Conservation (phyloP, 2,329 filamentous ascomycete species). For the Periconia sp. region DNA sequence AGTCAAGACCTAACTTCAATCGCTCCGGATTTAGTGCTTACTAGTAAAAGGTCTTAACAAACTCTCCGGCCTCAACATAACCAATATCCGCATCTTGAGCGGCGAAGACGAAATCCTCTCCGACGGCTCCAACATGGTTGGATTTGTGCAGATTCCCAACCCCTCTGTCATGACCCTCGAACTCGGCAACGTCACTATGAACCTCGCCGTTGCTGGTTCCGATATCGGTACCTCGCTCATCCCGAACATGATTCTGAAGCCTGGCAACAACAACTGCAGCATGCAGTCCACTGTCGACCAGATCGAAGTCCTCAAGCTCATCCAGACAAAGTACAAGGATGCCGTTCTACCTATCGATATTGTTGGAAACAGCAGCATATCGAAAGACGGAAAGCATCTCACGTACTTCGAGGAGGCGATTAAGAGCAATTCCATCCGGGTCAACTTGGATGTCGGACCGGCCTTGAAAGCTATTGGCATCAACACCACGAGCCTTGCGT, state of each 20-base stretch:
- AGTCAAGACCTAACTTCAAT: slow-evolving; percentile 1
- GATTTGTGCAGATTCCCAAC: slow-evolving; percentile 67
- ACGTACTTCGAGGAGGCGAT: slow-evolving; percentile 65
- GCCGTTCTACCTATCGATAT: slow-evolving; percentile 63
- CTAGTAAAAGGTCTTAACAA: slow-evolving; percentile 58
- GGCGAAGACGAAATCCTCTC: slow-evolving; percentile 35
- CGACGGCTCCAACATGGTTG: slow-evolving; percentile 66
- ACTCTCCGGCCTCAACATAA: slow-evolving; percentile 61
- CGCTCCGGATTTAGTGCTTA: background rate
- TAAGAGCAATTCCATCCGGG: slow-evolving; percentile 56
- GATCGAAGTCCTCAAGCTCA: slow-evolving; percentile 53
- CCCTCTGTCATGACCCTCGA: slow-evolving; percentile 68
- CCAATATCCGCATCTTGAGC: slow-evolving; percentile 57
- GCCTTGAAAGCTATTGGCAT: slow-evolving; percentile 35
- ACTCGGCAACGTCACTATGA: slow-evolving; percentile 70
- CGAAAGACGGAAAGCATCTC: slow-evolving; percentile 56
- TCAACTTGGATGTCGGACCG: slow-evolving; percentile 55
- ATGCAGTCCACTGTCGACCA: slow-evolving; percentile 64
- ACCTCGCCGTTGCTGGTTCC: slow-evolving; percentile 60
- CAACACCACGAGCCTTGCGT: slow-evolving; percentile 23
- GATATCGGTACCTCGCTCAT: slow-evolving; percentile 64
- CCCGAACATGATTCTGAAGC: slow-evolving; percentile 63
- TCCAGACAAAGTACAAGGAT: slow-evolving; percentile 58
- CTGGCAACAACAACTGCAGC: slow-evolving; percentile 63
- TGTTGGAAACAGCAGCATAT: slow-evolving; percentile 58